These are phyloP conservation scores for Acanthamoeba castellanii DNA, from an alignment of 208 protist species.

Conservation along the genomic window DNA sequence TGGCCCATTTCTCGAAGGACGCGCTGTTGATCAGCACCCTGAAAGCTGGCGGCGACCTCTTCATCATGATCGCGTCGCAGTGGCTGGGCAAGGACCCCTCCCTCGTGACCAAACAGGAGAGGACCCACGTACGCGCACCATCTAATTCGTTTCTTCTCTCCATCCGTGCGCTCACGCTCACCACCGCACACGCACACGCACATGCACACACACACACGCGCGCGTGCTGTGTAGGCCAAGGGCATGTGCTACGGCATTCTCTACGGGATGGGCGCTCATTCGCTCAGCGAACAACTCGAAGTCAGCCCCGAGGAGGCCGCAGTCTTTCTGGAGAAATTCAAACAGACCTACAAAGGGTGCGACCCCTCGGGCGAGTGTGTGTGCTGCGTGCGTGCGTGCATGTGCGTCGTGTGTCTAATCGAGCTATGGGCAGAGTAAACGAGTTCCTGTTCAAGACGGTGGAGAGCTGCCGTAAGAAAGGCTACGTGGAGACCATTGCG, in stretches of 20 bases:
- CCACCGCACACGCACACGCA: not conserved
- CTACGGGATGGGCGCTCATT: conserved; percentile 58
- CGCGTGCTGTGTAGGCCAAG: conserved; percentile 48
- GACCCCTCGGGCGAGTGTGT: too few species aligned
- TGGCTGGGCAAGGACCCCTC: conserved; percentile 35
- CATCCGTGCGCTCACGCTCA: not conserved
- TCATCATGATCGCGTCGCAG: conserved; percentile 67
- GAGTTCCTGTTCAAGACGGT: conserved; percentile 68
- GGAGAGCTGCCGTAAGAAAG: conserved; percentile 44
- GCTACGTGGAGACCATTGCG: conserved; percentile 65
- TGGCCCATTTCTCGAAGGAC: conserved; percentile 72
- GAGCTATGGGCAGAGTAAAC: conserved; percentile 35
- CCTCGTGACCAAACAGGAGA: conserved; percentile 52
- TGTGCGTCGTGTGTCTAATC: not conserved
- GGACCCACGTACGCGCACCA: conserved; percentile 55
- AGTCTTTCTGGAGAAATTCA: conserved; percentile 42
- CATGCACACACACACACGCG: not conserved
- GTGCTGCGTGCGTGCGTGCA: not conserved
- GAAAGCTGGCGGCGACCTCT: conserved; percentile 29
- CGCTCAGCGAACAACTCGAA: conserved; percentile 13
- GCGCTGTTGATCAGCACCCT: conserved; percentile 23
- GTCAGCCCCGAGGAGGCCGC: conserved; percentile 48
- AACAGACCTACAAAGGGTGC: conserved; percentile 66
- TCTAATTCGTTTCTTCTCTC: not conserved
- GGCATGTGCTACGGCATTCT: conserved; percentile 71